Evolutionary conservation across 208 protist genomes (phyloP), one percentile per base, ranked within the genome.

Genomic region (Tritrichomonas musculus): DNA sequence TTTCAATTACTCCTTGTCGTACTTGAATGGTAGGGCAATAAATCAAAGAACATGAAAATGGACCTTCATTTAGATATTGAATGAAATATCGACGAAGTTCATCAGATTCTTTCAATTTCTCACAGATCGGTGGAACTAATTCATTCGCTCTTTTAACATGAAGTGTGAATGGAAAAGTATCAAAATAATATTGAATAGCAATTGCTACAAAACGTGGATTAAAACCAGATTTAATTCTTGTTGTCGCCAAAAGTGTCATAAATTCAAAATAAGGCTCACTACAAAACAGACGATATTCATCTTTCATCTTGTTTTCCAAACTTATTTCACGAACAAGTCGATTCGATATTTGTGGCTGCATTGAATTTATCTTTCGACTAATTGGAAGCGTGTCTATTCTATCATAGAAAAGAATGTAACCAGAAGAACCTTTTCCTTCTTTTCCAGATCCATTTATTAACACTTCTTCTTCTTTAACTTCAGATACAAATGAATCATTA

Each of bases 341-440:
- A n/a, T n/a, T 3, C 25, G 64, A n/a, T n/a, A 69, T 69, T n/a
- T 13, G 5, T n/a, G 64, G 64, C 55, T 60, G 8, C 20, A 22
- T 60, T 33, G 27, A n/a, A n/a, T 69, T n/a, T n/a, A 69, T 33
- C 3, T 69, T 57, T 20, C 57, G 4, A 39, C 11, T 57, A 39
- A 53, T 57, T n/a, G n/a, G n/a, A n/a, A n/a, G n/a, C 39, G 44
- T 49, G 36, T 49, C 77, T 39, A 53, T 49, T 60, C 47, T 53
- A 39, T 33, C 47, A 47, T 88, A 88, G 41, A 88, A 88, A 20
- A 88, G 47, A 39, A 88, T 53, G 57, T 88, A 88, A 39, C n/a
- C 77, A 27, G 77, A 88, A 27, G 77, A 33, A 55, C 27, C 20
- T 20, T 36, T 77, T 44, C 9, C 4, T 44, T 77, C 8, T 22